Percentiles rank a stretch among this genome's conserved stretches.
Conservation (phyloP, 768 basidiomycete genomes). For the Suillus lakei region DNA sequence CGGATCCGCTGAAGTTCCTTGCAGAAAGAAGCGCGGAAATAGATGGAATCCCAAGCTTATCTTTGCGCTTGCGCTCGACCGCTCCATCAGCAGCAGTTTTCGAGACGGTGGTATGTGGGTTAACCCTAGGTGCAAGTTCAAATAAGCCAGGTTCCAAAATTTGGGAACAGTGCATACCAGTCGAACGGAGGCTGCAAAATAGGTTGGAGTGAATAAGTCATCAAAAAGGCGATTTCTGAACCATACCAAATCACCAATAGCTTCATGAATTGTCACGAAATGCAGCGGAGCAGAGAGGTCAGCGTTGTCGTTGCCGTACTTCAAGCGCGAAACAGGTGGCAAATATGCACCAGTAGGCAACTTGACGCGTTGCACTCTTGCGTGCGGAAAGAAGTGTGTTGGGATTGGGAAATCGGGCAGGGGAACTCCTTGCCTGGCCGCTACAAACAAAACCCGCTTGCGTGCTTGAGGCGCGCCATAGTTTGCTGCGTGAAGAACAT, state of each 20-base stretch:
- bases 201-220: constrained; percentile 11
- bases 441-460: constrained; percentile 70
- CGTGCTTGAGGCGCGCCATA: constrained; percentile 78
- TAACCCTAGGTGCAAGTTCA: constrained; percentile 46
- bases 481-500: constrained; percentile 69
- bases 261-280: constrained; percentile 64
- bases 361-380: constrained; percentile 35
- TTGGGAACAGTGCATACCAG: constrained; percentile 47
- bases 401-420: constrained; percentile 71
- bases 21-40: constrained; percentile 42
- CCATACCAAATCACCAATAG: constrained; percentile 71
- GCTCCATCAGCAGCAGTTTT: constrained; percentile 38
- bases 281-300: constrained; percentile 63
- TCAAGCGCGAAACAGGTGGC: constrained; percentile 49
- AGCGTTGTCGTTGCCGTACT: constrained; percentile 33
- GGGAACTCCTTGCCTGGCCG: constrained; percentile 57
- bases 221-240: constrained; percentile 11
- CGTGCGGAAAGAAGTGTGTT: constrained; percentile 51
- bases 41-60: constrained; percentile 46
- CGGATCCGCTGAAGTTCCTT: constrained; percentile 14
- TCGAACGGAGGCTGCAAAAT: constrained; percentile 63
- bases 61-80: constrained; percentile 40
- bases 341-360: constrained; percentile 51
- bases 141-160: constrained; percentile 5
- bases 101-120: constrained; percentile 52